Base-by-base conservation (phyloP, 371 early-diverging fungal genomes). In the Rhizomucor miehei region DNA sequence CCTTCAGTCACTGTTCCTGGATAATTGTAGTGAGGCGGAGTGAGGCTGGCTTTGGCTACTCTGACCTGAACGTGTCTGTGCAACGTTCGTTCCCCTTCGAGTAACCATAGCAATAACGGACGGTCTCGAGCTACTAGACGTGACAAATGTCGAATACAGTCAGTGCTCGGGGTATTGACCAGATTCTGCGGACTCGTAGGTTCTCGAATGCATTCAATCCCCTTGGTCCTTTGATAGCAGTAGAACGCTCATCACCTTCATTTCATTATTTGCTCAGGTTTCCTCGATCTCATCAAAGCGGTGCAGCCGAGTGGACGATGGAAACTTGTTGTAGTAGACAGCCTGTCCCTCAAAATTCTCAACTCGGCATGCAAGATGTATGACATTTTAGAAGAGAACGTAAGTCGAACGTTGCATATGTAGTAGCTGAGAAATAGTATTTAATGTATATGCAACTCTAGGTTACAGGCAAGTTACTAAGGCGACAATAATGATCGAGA, bases 241-340 rank as follows among this genome's bases (percentile, higher is more conserved):
- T 24, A 37, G 17, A 35, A 10, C 17, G 20, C 19, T 25, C 34
- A 19, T 17, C 29, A 20, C 4, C 8, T 19, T 9, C 9, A 35
- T 34, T 25, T 23, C 55, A 46, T 60, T n/a, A 46, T 65, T 36
- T 51, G 54, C 47, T 43, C 79, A 90, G 90, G 81, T 17, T 82
- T 89, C 61, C 64, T 90, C 59, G 81, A 80, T 38, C 77, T 85
- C 44, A 86, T 90, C 71, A 77, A 86, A 53, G 75, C 85, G 6
- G 80, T 85, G 25, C 79, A 84, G 38, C 84, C 85, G 23, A 73
- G 82, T 19, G 86, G 81, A 52, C 79, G 82, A 56, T 91, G 88
- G 95, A 95, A 96, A 71, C 79, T 97, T 43, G 85, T 97, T 13
- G 90, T 98, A 12, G 89, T 95, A 4, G 98, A 98, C 69, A 77